These are phyloP conservation scores for Parascedosporium putredinis DNA, from an alignment of 2,329 filamentous ascomycete species.

Conservation along the genomic window DNA sequence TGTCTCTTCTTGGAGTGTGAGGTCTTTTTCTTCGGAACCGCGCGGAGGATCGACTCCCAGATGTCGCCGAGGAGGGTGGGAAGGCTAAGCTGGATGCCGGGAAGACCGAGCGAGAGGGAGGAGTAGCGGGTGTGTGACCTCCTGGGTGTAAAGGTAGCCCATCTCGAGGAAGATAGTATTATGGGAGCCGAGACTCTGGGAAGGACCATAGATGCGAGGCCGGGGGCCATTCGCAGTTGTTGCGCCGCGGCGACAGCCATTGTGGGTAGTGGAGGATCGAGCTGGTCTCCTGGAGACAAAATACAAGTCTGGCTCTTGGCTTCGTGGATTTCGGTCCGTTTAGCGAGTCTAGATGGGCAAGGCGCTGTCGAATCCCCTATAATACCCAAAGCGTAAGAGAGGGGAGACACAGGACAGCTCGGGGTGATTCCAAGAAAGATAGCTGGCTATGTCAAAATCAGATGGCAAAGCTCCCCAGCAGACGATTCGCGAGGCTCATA, in stretches of 20 bases:
- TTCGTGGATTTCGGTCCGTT: no score
- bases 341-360: no score
- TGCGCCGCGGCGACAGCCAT: conserved; percentile 8
- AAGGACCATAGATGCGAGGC: conserved; percentile 35
- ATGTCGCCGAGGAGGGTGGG: conserved; percentile 63
- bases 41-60: conserved; percentile 85
- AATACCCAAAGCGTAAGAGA: no score
- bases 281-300: background rate
- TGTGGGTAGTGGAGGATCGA: background rate
- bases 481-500: background rate
- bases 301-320: no score
- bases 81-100: conserved; percentile 45
- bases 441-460: no score
- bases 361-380: no score
- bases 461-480: background rate
- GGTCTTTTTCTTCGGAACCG: conserved; percentile 97
- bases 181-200: conserved; percentile 39
- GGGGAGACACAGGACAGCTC: no score
- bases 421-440: no score
- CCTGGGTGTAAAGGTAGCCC: conserved; percentile 31
- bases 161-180: conserved; percentile 30
- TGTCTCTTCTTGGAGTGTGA: conserved; percentile 92
- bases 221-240: conserved; percentile 32
- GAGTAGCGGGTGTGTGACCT: conserved; percentile 33
- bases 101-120: conserved; percentile 47